Evolutionary conservation across 2,329 filamentous ascomycete genomes (phyloP), one percentile per base, ranked within the genome.

Genomic region (Clonostachys sp.): DNA sequence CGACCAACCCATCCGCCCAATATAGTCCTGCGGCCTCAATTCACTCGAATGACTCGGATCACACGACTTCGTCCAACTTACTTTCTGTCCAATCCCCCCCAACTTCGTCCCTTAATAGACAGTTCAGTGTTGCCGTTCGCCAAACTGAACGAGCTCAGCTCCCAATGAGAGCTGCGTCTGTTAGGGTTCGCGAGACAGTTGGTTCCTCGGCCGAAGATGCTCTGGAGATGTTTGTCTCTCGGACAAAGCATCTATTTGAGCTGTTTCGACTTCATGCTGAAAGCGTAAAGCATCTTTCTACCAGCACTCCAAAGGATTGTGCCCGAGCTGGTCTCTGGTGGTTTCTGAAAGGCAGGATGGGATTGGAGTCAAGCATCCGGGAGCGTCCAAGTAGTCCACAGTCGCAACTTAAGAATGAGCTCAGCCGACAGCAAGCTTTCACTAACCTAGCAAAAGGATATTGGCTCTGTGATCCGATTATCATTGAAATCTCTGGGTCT

Each of bases 391-490:
- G 45, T 36, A 58, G 64, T 7, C 72, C 77, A 5, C 76, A 82
- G 51, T 71, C 67, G 9, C 71, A 81, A 54, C 71, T 75, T 60
- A 69, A 77, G 56, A 77, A 73, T 52, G 72, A 81, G 53, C 70
- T 78, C 52, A 64, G 80, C 51, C 73, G 78, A 54, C 84, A 87
- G 49, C 91, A 96, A 65, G 86, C 89, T 2, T 91, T 95, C 57
- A 79, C 92, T 2, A 89, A 96, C 63, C 72, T 96, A 45, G 85
- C 89, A 20, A 96, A 96, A 63, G 78, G 84, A 1, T 86, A 89
- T 63, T 96, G 91, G 91, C 81, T 96, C n/a, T 75, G 69, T 20
- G 74, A 80, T 45, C 68, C 78, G 45, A 67, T 75, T 2, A 65
- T 82, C 7, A 73, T 76, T 2, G 75, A 81, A 48, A 63, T 79